Conservation (phyloP, 768 basidiomycete genomes). For the Leccinum uliginosum region DNA sequence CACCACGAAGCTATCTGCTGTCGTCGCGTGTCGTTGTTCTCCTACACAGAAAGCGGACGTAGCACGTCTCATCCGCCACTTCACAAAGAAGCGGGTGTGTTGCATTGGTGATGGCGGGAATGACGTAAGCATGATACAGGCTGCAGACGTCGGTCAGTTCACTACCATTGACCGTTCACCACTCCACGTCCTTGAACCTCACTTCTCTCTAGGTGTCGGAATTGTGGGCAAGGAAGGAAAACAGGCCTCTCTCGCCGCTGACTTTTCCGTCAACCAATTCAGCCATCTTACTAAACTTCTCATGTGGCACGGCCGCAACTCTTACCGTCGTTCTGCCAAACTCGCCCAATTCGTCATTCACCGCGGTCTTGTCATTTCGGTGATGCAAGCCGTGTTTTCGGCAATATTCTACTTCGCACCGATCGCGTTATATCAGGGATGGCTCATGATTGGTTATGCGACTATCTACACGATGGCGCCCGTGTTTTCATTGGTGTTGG, state of each 20-base stretch:
- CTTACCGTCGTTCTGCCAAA: slow-evolving; percentile 96
- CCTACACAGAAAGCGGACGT: slow-evolving; percentile 99
- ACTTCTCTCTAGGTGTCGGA: slow-evolving; percentile 64
- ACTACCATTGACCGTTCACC: background rate
- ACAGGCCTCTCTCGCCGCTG: slow-evolving; percentile 97
- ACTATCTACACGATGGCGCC: slow-evolving; percentile 98
- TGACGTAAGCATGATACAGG: slow-evolving; percentile 99
- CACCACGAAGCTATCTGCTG: slow-evolving; percentile 91
- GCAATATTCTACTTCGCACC: slow-evolving; percentile 93
- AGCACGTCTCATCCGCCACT: slow-evolving; percentile 83
- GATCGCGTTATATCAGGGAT: slow-evolving; percentile 96
- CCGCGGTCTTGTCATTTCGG: slow-evolving; percentile 91
- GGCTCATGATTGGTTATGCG: slow-evolving; percentile 96
- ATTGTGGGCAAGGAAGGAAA: slow-evolving; percentile 99
- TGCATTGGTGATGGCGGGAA: slow-evolving; percentile 99
- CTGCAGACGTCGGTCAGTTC: slow-evolving; percentile 90
- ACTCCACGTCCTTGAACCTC: background rate
- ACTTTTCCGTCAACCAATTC: slow-evolving; percentile 98
- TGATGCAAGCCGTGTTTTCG: slow-evolving; percentile 97
- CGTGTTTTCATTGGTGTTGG: slow-evolving; percentile 94
- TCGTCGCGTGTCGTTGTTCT: slow-evolving; percentile 96
- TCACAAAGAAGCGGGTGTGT: slow-evolving; percentile 93
- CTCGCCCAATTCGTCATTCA: slow-evolving; percentile 99
- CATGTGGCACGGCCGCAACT: slow-evolving; percentile 98
- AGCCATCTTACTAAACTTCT: slow-evolving; percentile 92